Base-by-base conservation (phyloP, 495 filamentous ascomycete genomes). In the Aspergillus mulundensis region DNA sequence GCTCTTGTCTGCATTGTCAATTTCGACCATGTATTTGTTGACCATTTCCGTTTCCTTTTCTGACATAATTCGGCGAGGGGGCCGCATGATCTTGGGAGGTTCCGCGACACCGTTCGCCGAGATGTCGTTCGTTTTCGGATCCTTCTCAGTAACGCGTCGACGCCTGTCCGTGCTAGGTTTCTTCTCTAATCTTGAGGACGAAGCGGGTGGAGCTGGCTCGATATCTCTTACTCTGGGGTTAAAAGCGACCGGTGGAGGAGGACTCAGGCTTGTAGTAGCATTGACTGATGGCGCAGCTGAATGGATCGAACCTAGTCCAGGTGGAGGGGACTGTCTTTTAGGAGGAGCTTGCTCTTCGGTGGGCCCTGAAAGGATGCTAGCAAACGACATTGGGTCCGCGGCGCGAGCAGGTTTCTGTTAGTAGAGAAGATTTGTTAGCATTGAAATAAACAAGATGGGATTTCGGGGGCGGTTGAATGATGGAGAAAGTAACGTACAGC, bases 351-450 rank as follows among this genome's bases (percentile, higher is more conserved):
- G 67, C 24, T 83, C 79, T 64, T 77, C 70, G 16, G 77, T 70
- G 21, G 87, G 81, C 56, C 80, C 86, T 1, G 90, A 91, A 34
- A 96, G 81, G 53, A 96, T 95, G 66, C 88, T 94, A 30, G 89
- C 90, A 61, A 96, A 90, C 3, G 89, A 90, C 91, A 96, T 96
- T 14, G 91, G 87, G 70, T 92, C 87, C 18, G 85, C 83, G 49
- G 86, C 81, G 59, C 87, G 82, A 51, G 83, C 77, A 30, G 84
- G 77, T 48, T 81, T 87, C 80, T 88, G 57, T 55, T 58, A 52
- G 39, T n/a, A 39, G 38, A 51, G 30, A 49, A 43, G 39, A 36
- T 38, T 4, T 2, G 47, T 47, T 28, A 53, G 23, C 14, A 47
- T 32, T 14, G 20, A 10, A 30, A 23, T 18, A 15, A 42, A 42